Evolutionary conservation across 2,329 filamentous ascomycete species (phyloP).

Genomic region (Apiospora arundinis): DNA sequence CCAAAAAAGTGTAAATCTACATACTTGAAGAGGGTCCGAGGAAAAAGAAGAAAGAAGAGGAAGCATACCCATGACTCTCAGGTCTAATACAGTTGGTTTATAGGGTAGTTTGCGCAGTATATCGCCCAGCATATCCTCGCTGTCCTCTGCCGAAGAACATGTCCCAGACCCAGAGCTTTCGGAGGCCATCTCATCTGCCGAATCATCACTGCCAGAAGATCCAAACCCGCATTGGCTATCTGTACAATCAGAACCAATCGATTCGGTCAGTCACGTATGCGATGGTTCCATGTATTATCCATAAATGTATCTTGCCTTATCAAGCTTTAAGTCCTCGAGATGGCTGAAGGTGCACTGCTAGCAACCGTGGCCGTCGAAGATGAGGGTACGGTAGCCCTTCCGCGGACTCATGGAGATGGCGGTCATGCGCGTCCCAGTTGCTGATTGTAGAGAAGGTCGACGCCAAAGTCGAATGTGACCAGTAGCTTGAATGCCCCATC

Average conservation of each 20-base stretch:
- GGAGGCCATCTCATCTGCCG: too few relatives aligned
- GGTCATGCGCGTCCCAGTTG: neutral
- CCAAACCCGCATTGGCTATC: neutral
- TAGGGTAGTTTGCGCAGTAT: neutral
- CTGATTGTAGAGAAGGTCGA: neutral
- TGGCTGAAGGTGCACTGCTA: neutral
- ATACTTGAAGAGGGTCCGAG: too few relatives aligned
- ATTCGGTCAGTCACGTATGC: neutral
- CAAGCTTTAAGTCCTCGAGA: neutral
- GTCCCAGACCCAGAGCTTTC: neutral
- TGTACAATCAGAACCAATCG: neutral
- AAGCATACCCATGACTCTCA: neutral
- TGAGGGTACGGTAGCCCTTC: neutral
- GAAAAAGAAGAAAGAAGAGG: too few relatives aligned
- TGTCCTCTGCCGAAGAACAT: neutral
- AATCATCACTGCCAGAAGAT: too few relatives aligned
- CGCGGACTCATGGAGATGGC: neutral
- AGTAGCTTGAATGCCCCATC: neutral
- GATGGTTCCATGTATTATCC: neutral
- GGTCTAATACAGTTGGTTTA: neutral
- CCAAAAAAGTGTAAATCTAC: too few relatives aligned
- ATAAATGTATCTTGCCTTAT: neutral
- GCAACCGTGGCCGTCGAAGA: neutral
- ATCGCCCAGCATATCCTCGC: neutral
- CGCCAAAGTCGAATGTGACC: neutral